Evolutionary conservation across 78 protist genomes (phyloP), one percentile per base, ranked within the genome.

Genomic region (Dictyostelium citrinum): DNA sequence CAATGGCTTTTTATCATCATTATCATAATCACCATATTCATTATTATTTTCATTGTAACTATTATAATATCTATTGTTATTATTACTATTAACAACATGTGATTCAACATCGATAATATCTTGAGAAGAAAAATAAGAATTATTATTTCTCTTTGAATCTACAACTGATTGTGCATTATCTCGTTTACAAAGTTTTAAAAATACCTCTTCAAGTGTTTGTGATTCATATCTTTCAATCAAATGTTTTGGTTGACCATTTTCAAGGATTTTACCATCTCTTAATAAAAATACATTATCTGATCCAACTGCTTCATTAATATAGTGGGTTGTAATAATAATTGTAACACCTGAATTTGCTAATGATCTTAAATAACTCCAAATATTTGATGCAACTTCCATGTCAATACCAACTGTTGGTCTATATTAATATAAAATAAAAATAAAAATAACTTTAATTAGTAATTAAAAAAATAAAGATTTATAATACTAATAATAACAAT

Each of bases 311-410:
- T 95, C 97, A 31, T 95, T 95, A 1, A 95, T 91, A 81, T 90
- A 95, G 55, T 95, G 97, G 0, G 97, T 95, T 17, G 97, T 95
- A 43, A 95, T 58, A 45, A 95, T 75, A 24, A 95, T 77, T 8
- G 97, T 81, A 14, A 88, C 90, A 33, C 86, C 91, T 24, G 51
- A 41, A 10, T 43, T 22, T 37, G 95, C 51, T 14, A 95, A 35
- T 35, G 81, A 72, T 6, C 10, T 35, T 35, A 95, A 67, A 58
- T 95, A 81, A 43, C 33, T 33, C 95, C 95, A 90, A 14, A 95
- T 82, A 17, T 74, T 37, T 49, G 90, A 37, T 35, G 82, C 39
- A 4, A 93, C 20, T 35, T 92, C 77, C n/a, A 17, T 70, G n/a
- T 93, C 96, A 0, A 90, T 91, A 60, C 84, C 96, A 83, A 93